These are phyloP conservation scores for Mucor plumbeus DNA, from an alignment of 371 early-diverging fungal genomes.

Conservation along the genomic window DNA sequence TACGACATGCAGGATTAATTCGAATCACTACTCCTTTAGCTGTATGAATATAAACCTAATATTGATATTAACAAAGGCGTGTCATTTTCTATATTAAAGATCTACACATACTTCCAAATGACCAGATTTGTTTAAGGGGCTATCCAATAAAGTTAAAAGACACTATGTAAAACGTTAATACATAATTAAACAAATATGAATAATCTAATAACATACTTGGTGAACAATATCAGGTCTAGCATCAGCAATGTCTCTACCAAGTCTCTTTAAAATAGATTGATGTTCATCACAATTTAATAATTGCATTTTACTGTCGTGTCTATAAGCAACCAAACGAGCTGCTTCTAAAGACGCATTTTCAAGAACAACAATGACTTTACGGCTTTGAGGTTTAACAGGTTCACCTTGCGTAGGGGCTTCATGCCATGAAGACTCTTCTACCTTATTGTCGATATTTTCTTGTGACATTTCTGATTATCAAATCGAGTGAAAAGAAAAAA, in stretches of 20 bases:
- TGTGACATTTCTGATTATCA: constrained; percentile 17
- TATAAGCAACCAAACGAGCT: constrained; percentile 82
- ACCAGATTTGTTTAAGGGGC: constrained; percentile 98
- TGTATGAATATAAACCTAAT: constrained; percentile 92
- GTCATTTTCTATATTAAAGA: not conserved
- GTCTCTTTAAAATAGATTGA: constrained; percentile 82
- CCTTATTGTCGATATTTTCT: not conserved
- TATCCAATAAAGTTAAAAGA: constrained; percentile 94
- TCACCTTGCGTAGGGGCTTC: constrained; percentile 36
- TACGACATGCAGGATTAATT: constrained; percentile 95
- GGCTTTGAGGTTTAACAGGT: constrained; percentile 21
- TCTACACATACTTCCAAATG: constrained; percentile 70
- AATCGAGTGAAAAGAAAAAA: not conserved
- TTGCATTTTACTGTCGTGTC: constrained; percentile 83
- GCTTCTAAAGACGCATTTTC: constrained; percentile 92
- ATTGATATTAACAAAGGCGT: not conserved
- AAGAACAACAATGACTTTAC: constrained; percentile 88
- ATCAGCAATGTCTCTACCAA: constrained; percentile 83
- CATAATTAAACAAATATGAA: not conserved
- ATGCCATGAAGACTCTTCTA: constrained; percentile 34
- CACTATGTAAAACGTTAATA: constrained; percentile 60
- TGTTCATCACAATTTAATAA: constrained; percentile 97
- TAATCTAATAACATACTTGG: constrained; percentile 64
- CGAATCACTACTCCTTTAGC: constrained; percentile 94
- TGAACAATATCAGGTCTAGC: constrained; percentile 97